These are phyloP conservation scores for Cutaneotrichosporon curvatum DNA, from an alignment of 1,284 basidiomycete species.

Conservation along the genomic window DNA sequence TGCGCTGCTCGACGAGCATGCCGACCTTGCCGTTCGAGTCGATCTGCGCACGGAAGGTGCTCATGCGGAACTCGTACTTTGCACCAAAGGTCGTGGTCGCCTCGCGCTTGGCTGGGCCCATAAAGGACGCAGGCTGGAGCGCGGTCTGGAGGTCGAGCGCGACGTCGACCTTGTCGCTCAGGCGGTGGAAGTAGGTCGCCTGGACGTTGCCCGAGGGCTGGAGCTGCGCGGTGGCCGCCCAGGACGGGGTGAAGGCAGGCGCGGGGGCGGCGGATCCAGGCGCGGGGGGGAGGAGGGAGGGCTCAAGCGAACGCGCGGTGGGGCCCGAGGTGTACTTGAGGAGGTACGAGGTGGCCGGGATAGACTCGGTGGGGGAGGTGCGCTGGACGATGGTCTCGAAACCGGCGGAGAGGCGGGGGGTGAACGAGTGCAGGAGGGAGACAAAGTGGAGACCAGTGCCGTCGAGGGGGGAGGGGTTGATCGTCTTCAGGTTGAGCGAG, in stretches of 20 bases:
- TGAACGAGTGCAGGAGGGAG: slow-evolving; percentile 91
- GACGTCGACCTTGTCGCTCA: slow-evolving; percentile 97
- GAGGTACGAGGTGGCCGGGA: slow-evolving; percentile 75
- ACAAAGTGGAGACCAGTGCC: slow-evolving; percentile 89
- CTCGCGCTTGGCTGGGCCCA: slow-evolving; percentile 63
- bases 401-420: slow-evolving; percentile 83
- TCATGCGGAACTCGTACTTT: slow-evolving; percentile 92
- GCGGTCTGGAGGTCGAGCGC: slow-evolving; percentile 87
- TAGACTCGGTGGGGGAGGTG: slow-evolving; percentile 64
- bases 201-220: slow-evolving; percentile 79
- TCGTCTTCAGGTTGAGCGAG: slow-evolving; percentile 76
- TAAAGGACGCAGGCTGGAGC: slow-evolving; percentile 55
- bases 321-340: slow-evolving; percentile 69
- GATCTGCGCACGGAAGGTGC: slow-evolving; percentile 85
- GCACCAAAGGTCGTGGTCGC: slow-evolving; percentile 88
- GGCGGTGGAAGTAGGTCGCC: slow-evolving; percentile 92
- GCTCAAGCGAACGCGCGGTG: slow-evolving; percentile 43
- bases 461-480: slow-evolving; percentile 87
- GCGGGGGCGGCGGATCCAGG: slow-evolving; percentile 27
- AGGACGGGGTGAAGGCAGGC: slow-evolving; percentile 52
- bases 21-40: slow-evolving; percentile 92
- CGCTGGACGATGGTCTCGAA: slow-evolving; percentile 81
- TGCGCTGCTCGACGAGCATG: slow-evolving; percentile 88
- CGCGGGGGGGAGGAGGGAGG: slow-evolving; percentile 20
- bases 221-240: slow-evolving; percentile 89